Percentiles rank a stretch among this genome's conserved stretches.
These are phyloP conservation scores for Magnolia officinalis DNA, from an alignment of 164 flowering plant genomes.

Conservation along the genomic window DNA sequence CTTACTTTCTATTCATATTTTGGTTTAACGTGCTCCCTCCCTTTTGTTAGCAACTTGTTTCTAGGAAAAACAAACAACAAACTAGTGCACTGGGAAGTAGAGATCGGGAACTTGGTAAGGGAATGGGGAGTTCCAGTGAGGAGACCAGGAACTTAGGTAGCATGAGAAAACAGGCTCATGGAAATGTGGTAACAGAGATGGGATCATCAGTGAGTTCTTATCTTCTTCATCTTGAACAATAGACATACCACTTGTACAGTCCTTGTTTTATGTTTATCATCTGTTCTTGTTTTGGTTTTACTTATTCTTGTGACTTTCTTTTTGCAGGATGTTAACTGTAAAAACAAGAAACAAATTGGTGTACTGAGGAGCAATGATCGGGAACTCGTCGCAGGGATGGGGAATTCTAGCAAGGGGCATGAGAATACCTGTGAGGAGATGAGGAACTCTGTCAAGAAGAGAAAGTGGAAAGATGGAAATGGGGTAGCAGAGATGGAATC, in stretches of 20 bases:
- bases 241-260: background rate
- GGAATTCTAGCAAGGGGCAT: background rate
- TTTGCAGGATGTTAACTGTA: background rate
- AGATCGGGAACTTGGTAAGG: background rate
- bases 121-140: background rate
- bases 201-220: background rate
- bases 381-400: background rate
- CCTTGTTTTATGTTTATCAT: background rate
- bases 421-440: background rate
- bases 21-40: background rate
- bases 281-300: background rate
- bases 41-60: background rate
- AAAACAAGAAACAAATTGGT: background rate
- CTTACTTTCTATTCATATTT: background rate
- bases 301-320: background rate
- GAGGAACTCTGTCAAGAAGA: background rate
- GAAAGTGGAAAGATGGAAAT: background rate
- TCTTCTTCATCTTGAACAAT: background rate
- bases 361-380: background rate
- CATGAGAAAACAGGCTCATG: background rate
- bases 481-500: background rate
- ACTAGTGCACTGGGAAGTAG: background rate
- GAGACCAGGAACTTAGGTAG: background rate
- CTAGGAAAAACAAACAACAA: background rate
- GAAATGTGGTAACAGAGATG: background rate